These are phyloP conservation scores for Pythium aristosporum DNA, from an alignment of 352 stramenopile species.

Conservation along the genomic window DNA sequence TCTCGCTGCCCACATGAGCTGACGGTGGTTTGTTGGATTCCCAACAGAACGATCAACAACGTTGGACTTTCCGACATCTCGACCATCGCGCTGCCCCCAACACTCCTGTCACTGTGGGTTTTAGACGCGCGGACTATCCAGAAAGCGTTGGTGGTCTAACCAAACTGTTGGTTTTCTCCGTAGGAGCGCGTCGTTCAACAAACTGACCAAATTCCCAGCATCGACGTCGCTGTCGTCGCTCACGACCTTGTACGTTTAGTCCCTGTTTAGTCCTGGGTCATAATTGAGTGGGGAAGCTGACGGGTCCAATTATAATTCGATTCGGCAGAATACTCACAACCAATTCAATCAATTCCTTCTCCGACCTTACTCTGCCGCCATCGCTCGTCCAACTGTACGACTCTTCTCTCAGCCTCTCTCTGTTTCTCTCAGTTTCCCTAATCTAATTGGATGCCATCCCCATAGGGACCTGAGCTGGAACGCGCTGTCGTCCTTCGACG, in stretches of 20 bases:
- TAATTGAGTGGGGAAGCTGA: too few relatives aligned
- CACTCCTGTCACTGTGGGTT: conserved; percentile 23
- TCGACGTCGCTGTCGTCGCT: conserved; percentile 6
- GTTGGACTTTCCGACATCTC: conserved; percentile 16
- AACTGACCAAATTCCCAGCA: conserved; percentile 16
- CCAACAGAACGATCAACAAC: conserved; percentile 21
- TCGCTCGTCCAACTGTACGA: conserved; percentile 19
- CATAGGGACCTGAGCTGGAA: conserved; percentile 63
- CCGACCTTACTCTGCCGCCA: conserved; percentile 18
- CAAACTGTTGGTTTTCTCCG: background rate
- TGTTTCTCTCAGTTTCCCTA: too few relatives aligned
- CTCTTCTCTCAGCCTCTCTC: background rate
- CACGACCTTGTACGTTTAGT: conserved; percentile 16
- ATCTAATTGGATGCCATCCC: background rate
- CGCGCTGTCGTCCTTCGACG: conserved; percentile 52
- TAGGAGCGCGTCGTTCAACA: conserved; percentile 23
- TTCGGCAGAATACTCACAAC: conserved; percentile 11
- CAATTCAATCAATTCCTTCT: conserved; percentile 28
- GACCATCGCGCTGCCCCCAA: conserved; percentile 18
- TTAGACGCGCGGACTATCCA: background rate
- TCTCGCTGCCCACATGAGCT: background rate
- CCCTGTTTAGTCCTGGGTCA: background rate
- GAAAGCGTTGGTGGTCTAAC: background rate
- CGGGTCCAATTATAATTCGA: background rate
- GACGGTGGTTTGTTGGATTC: background rate